Evolutionary conservation across 1,139 yeast species (phyloP), one percentile per base, ranked within the genome.

Genomic region (Yamadazyma songkhlaensis): DNA sequence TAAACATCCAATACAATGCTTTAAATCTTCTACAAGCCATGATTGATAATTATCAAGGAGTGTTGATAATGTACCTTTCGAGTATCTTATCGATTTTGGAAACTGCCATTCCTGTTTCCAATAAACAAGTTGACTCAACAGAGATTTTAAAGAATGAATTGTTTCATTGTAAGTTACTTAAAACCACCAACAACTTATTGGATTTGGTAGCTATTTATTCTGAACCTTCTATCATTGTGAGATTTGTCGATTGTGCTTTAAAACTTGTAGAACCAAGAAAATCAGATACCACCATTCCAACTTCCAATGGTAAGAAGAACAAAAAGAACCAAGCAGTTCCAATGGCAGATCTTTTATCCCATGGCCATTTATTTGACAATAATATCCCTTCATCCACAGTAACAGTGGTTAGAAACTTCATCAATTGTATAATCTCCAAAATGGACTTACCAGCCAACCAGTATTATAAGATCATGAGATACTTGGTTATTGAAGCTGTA

Each of bases 271-370:
- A 72, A 45, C 71, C 79, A 10, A 59, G 74, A 47, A 25, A 32
- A 1, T 32, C 35, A 10, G 31, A 35, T 21, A 17, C 28, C 11
- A 12, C 32, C 11, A n/a, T 33, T 20, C 17, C 29, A 17, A 32
- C 32, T 25, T 29, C 34, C 28, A 9, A 35, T 29, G 17, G 30
- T 27, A 53, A 62, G 35, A 67, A 67, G 45, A 73, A 66, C 53
- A 77, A 70, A 51, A 66, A 61, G 36, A 59, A 56, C 32, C 63
- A 65, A 17, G 50, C 73, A 0, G 70, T 72, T 21, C 76, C 83
- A 3, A 60, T 84, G 47, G 77, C 94, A 3, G 96, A 87, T 61
- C 61, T 84, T 30, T 67, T 84, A 33, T 79, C 92, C 1, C 86
- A 84, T 54, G 74, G 84, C 25, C 79, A 76, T 35, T 62, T 79